Evolutionary conservation across 306 rosid genomes (phyloP), one percentile per base, ranked within the genome.

Genomic region (Prunus mume): DNA sequence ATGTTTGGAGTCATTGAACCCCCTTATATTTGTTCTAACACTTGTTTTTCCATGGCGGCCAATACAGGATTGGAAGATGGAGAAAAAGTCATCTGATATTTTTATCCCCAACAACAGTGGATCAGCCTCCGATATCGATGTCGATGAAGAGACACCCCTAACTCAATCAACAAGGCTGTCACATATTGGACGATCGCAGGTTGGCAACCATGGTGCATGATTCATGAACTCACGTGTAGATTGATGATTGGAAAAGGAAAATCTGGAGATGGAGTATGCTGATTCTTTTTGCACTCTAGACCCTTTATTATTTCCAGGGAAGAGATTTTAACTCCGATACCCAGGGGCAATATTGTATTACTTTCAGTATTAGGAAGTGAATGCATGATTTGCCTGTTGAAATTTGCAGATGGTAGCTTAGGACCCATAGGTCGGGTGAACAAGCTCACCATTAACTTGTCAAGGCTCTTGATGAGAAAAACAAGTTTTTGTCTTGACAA

Each of bases 11-110:
- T 51, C 32, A 13, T 50, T 65, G 38, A 52, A 34, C 56, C 20
- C 72, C 6, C 50, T 3, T 12, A 46, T 45, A 27, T 60, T 12
- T 46, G 7, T 30, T 47, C 17, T 76, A 14, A 65, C 52, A 56
- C 3, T 12, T 12, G 30, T 28, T 62, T 62, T 58, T 38, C 28
- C 64, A 63, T 76, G 60, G 71, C 15, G 80, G 65, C n/a, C 52
- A 24, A 55, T 83, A 58, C 90, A 93, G 97, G 98, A 93, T n/a
- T 90, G 97, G 98, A 91, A 90, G 86, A 69, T 87, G 49, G 98
- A 93, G 85, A 93, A 93, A 94, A 93, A 79, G 81, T 84, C 88
- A 20, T 93, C 93, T 10, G 93, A 91, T 80, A 80, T 86, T 15
- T 93, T 75, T 74, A 74, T 71, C 51, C 89, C 96, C 1, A 82